Evolutionary conservation across 371 early-diverging fungal species (phyloP), one percentile per base, ranked within the genome.

Genomic region (Actinomortierella ambigua): DNA sequence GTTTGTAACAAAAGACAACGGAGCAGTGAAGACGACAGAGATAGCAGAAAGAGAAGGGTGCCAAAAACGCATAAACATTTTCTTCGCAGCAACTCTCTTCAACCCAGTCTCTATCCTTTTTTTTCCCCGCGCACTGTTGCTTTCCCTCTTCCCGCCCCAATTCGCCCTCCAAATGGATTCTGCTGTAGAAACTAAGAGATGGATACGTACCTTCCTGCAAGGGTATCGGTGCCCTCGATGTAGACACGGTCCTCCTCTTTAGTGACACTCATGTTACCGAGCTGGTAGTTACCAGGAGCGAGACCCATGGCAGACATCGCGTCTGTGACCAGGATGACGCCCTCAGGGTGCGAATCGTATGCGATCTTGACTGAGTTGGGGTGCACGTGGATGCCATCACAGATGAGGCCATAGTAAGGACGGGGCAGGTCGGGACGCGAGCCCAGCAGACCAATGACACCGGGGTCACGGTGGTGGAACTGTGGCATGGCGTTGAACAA

Each of bases 401-500:
- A 90, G 65, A 92, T 92, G 57, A 91, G 75, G 20, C 92, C 92
- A 67, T 90, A 92, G 79, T 85, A 90, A 8, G 90, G 90, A 39
- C 90, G 85, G 18, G 85, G 81, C 41, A 77, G 28, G 47, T 80
- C 84, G 20, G 80, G 73, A 39, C 79, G 75, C 1, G 88, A 82
- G 20, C 91, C 91, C 29, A 92, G 76, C 13, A 91, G 69, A 27
- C 92, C 92, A 53, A 91, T 85, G 59, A 91, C 79, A 57, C 90
- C 91, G 11, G 92, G 91, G 64, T 92, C 91, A 55, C 92, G 88
- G 77, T 92, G 92, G 77, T 91, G 91, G 73, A 92, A 92, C 69
- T 85, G 84, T 63, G 85, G 90, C 93, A 92, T 92, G 40, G 93
- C 91, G 55, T 92, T 91, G 71, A 93, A 94, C 61, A 94, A 70